These are phyloP conservation scores for Coemansia sp. DNA, from an alignment of 192 early-diverging fungal genomes.

Conservation along the genomic window DNA sequence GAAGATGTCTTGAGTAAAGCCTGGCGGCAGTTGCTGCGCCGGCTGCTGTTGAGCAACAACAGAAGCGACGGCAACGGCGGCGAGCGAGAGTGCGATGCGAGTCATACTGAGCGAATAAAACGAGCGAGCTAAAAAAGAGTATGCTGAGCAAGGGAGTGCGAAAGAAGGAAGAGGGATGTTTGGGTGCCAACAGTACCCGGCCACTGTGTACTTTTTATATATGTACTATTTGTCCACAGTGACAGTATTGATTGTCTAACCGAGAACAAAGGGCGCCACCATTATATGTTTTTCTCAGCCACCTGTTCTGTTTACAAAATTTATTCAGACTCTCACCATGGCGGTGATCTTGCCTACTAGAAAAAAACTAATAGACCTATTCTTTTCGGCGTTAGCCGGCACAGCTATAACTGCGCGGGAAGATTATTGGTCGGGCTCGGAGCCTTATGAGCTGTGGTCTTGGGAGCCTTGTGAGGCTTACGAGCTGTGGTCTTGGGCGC, in stretches of 20 bases:
- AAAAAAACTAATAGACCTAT: no score
- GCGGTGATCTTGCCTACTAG: no score
- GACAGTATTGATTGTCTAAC: constrained; percentile 14
- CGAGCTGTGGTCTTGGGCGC: no score
- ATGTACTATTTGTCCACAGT: constrained; percentile 1
- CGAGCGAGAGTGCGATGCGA: constrained; percentile 32
- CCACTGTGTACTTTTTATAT: neutral
- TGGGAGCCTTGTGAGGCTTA: no score
- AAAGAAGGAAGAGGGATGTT: neutral
- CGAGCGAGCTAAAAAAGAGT: neutral
- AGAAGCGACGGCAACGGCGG: constrained; percentile 27
- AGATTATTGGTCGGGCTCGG: no score
- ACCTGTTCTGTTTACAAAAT: neutral
- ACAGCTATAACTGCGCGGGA: no score
- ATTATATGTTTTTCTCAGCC: neutral
- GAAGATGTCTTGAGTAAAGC: constrained; percentile 36
- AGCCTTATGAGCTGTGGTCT: no score
- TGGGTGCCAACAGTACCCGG: neutral
- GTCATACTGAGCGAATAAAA: constrained; percentile 21
- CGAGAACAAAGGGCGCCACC: neutral
- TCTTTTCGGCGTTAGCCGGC: no score
- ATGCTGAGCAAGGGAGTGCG: neutral
- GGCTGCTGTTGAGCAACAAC: constrained; percentile 13
- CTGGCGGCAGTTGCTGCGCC: constrained; percentile 35
- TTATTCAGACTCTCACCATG: neutral